Evolutionary conservation across 2,329 filamentous ascomycete genomes (phyloP), one percentile per base, ranked within the genome.

Genomic region (Alternaria alternata): DNA sequence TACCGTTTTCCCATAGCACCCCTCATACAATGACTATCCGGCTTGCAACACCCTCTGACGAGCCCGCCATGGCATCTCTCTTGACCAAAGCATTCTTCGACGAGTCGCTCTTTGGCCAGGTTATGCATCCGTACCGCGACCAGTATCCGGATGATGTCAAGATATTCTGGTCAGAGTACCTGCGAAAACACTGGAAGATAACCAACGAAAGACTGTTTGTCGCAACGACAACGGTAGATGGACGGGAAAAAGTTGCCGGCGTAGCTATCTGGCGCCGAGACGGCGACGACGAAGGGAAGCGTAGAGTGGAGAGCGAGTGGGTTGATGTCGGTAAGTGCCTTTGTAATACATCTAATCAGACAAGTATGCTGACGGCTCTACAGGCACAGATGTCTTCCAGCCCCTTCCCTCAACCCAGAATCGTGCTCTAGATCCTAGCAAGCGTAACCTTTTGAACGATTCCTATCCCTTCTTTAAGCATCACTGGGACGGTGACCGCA

Each of bases 101-200:
- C n/a, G 75, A 77, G 49, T 61, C 69, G 26, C 65, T 75, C 20
- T 72, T 70, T 26, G 75, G 71, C 38, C 57, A 60, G 0, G 52
- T 70, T 4, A 67, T 77, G 20, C 74, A 76, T 59, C 75, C 74
- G 0, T 34, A 69, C 30, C 71, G 72, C 2, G 26, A 66, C 8
- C 24, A 67, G 9, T 73, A 69, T 44, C 72, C 73, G 3, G 57
- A 68, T 18, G 70, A 76, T 28, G 59, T 71, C 16, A 34, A 58
- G 3, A 61, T 69, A 7, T 76, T 62, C 56, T 76, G 71, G 69
- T 66, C 58, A n/a, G 48, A 69, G 12, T 47, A 20, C 5, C 32
- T 70, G 8, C 64, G 68, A n/a, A 46, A 61, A 0, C 46, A 58
- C 5, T 74, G 67, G 64, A 51, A 42, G 9, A 61, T 65, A 14